Evolutionary conservation across 148 eudicot genomes (phyloP), one percentile per base, ranked within the genome.

Genomic region (Dianthus caryophyllus): DNA sequence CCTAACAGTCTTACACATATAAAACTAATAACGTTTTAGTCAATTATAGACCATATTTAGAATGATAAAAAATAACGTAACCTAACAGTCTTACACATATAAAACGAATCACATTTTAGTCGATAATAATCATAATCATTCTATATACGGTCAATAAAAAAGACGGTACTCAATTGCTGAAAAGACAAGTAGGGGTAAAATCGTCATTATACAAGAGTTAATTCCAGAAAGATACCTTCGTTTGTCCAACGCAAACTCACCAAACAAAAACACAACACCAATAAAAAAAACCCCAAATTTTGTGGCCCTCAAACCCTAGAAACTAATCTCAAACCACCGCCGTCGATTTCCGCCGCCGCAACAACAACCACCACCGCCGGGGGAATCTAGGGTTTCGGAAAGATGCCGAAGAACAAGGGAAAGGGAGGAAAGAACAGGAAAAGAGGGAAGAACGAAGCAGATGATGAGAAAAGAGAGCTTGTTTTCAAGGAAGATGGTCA

Each of bases 321-420:
- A 14, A 26, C 29, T 51, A 51, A 51, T 22, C 29, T 13, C 8
- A 53, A 53, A 16, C 24, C 54, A 48, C 52, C 52, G 52, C 52
- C 52, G 54, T 18, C 54, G 54, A 50, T 1, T 51, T 22, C 30
- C 58, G 16, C 30, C 58, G 5, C 12, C 11, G 13, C 7, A 59
- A 26, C 4, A 33, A 33, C 24, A 29, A 17, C 12, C 11, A 14
- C 7, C n/a, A 26, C 14, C 63, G 44, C 31, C 44, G 15, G 63
- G n/a, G n/a, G n/a, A n/a, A 57, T 57, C 61, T 54, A 54, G 59
- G 59, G 59, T 54, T 54, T 26, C 14, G 11, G 33, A 61, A 52
- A 54, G 51, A 88, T 91, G 96, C 97, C 96, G 91, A 91, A 91
- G 92, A 88, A 91, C 82, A 91, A 91, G 80, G 97, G 97, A 56